Base-by-base conservation (phyloP, 2,329 filamentous ascomycete species). In the Cercospora citrullina region DNA sequence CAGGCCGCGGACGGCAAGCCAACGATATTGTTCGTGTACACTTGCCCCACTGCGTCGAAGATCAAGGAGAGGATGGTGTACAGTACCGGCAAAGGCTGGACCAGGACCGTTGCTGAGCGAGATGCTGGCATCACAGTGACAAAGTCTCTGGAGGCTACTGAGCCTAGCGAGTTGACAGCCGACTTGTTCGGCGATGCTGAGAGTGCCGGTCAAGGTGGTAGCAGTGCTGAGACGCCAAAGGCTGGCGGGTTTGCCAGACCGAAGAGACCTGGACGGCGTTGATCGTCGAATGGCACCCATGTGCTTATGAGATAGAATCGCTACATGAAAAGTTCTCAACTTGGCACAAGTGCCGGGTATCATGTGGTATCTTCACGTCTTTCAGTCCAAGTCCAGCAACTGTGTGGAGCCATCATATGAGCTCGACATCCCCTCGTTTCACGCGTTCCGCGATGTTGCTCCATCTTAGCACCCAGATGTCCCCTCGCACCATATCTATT, bases 61-160 rank as follows among this genome's bases (percentile, higher is more conserved):
- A 91, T 95, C 82, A 94, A 92, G 82, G 90, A 91, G 80, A 86
- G 91, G 71, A 96, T 96, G 92, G 80, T 95, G 76, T 95, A 95
- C 78, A 91, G 92, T 26, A 87, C 86, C 64, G 73, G 75, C 59
- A 78, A 78, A 65, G 86, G 84, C 67, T 83, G 87, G 73, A 81
- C 81, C 30, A 82, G 83, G 26, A 90, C 92, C 3, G 82, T 93
- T 31, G 91, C 91, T 18, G 87, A 89, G 74, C 81, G 80, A 39
- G 87, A 92, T 72, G 89, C 87, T 1, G 89, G 88, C 0, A 76
- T 94, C 61, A 84, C 82, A 66, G 82, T 92, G 4, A 88, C 87
- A 66, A 93, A 92, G 85, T 90, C 86, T 77, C 79, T 90, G 67
- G 88, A 90, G 77, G 87, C 85, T 42, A 87, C 85, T 23, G 83